phyloP scores from a whole-genome alignment of 768 basidiomycete species.

The Lactarius sp. region DNA sequence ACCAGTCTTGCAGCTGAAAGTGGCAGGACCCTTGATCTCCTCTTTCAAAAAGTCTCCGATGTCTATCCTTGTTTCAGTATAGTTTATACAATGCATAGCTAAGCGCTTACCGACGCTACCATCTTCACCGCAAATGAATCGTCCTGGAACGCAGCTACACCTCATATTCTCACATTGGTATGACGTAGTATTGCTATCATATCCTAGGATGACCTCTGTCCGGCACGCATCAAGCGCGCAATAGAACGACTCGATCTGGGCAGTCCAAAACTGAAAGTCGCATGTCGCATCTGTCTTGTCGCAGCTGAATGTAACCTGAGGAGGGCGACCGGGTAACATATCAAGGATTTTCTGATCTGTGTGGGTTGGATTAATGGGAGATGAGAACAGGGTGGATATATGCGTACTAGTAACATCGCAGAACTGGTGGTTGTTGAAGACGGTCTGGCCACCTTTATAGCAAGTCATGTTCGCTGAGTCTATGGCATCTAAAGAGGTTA shows the following conservation, averaged over 20 bases:
- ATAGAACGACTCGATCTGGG: slow-evolving; percentile 91
- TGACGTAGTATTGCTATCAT: slow-evolving; percentile 63
- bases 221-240: slow-evolving; percentile 76
- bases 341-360: slow-evolving; percentile 93
- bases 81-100: neutral
- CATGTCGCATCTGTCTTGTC: slow-evolving; percentile 59
- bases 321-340: slow-evolving; percentile 83
- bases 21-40: slow-evolving; percentile 86
- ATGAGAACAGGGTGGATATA: neutral
- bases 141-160: slow-evolving; percentile 88
- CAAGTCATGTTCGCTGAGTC: slow-evolving; percentile 74
- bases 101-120: slow-evolving; percentile 79
- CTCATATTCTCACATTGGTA: slow-evolving; percentile 82
- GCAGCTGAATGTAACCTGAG: slow-evolving; percentile 96
- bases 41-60: slow-evolving; percentile 90
- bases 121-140: slow-evolving; percentile 93
- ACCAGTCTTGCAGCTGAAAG: slow-evolving; percentile 71
- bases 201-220: slow-evolving; percentile 44
- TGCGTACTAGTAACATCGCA: slow-evolving; percentile 94
- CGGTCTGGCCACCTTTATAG: slow-evolving; percentile 87
- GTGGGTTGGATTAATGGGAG: neutral
- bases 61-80: slow-evolving; percentile 43
- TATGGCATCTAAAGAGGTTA: slow-evolving; percentile 39
- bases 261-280: slow-evolving; percentile 98
- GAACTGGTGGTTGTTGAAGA: slow-evolving; percentile 96